Evolutionary conservation across 1,284 basidiomycete species (phyloP), one percentile per base, ranked within the genome.

Genomic region (Irpex rosettiformis): DNA sequence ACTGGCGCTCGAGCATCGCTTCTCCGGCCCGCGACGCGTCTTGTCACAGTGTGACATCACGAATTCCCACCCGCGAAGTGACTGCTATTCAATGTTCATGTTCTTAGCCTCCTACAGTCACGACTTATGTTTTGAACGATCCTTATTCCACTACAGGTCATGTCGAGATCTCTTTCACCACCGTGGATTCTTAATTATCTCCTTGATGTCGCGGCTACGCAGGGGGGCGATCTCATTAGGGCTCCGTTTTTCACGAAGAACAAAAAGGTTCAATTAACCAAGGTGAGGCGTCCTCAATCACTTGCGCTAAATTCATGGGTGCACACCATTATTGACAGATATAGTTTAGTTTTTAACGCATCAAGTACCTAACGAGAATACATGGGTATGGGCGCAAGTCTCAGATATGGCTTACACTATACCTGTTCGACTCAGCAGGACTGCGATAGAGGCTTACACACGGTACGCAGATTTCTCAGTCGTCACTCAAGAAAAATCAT

Each of bases 171-270:
- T 22, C 53, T 62, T 3, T 40, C 55, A 1, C n/a, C 27, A 6
- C 61, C 82, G 33, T 88, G 85, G 85, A 79, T 88, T 5, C 66
- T 69, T 49, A 65, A 75, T 22, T 84, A 86, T 64, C 66, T 87
- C 47, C 60, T 79, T 18, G 64, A 66, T 8, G 63, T 79, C n/a
- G 82, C 79, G 0, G 78, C 84, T 64, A 69, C 70, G 2, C 67
- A 79, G 61, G 85, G 84, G 4, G 77, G 73, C 6, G 70, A 80
- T 45, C 57, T 81, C 4, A 62, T 67, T 29, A 68, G 70, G 2
- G 67, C 73, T 2, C 76, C 77, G 1, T 52, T 57, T 2, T 67
- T 66, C 47, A 54, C 56, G 1, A 76, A 73, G 61, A 72, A 69
- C 52, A 79, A 73, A 61, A 84, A 75, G 62, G 80, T 79, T 1